Evolutionary conservation across 306 rosid species (phyloP).

Genomic region (Quercus wislizeni): DNA sequence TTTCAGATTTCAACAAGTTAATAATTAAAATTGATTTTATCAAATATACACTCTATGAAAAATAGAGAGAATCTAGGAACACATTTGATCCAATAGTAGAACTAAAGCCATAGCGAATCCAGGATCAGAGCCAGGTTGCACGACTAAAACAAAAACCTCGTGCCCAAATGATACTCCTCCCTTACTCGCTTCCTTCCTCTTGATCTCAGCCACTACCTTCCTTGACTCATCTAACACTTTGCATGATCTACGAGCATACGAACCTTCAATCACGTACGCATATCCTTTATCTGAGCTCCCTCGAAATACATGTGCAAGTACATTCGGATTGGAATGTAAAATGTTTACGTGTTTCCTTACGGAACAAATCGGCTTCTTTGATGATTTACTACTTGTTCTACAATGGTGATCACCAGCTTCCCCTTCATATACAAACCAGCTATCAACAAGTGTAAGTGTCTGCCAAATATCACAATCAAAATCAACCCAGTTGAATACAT

Average conservation of each 20-base stretch:
- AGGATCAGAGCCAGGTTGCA: slow-evolving; percentile 62
- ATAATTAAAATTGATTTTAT: neutral
- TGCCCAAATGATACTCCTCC: slow-evolving; percentile 66
- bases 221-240: slow-evolving; percentile 57
- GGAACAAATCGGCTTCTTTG: slow-evolving; percentile 46
- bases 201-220: slow-evolving; percentile 67
- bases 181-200: slow-evolving; percentile 50
- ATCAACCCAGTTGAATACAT: neutral
- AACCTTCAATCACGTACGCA: slow-evolving; percentile 58
- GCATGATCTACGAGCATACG: slow-evolving; percentile 56
- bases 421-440: slow-evolving; percentile 70
- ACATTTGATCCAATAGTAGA: slow-evolving; percentile 73
- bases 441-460: slow-evolving; percentile 53
- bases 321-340: slow-evolving; percentile 32
- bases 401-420: slow-evolving; percentile 26
- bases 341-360: slow-evolving; percentile 54
- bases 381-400: slow-evolving; percentile 4
- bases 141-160: slow-evolving; percentile 66
- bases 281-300: slow-evolving; percentile 22
- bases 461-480: slow-evolving; percentile 27
- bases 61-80: slow-evolving; percentile 20
- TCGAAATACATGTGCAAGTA: slow-evolving; percentile 48
- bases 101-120: slow-evolving; percentile 80
- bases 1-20: neutral
- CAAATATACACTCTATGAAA: too few relatives aligned